phyloP scores from a whole-genome alignment of 1,284 basidiomycete genomes.

The Sparassis latifolia region DNA sequence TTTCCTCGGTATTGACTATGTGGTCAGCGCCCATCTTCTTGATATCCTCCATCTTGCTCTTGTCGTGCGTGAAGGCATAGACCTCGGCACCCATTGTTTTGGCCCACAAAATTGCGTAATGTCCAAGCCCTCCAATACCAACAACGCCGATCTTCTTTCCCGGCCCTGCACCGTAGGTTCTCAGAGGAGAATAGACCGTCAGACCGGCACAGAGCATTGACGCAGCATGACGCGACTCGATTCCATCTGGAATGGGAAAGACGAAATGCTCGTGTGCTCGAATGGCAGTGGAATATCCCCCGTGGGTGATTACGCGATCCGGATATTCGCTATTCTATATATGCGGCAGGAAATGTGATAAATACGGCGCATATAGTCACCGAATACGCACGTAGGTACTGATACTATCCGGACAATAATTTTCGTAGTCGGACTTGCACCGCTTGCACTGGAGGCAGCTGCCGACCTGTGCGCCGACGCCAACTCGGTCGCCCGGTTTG shows the following conservation, averaged over 20 bases:
- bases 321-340: conserved; percentile 24
- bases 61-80: conserved; percentile 60
- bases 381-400: conserved; percentile 14
- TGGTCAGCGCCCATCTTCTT: conserved; percentile 55
- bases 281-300: conserved; percentile 63
- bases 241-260: conserved; percentile 58
- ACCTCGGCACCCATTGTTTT: conserved; percentile 40
- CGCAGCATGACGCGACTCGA: conserved; percentile 45
- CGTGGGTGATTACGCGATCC: conserved; percentile 46
- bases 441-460: conserved; percentile 46
- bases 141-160: conserved; percentile 65
- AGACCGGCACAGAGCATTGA: conserved; percentile 61
- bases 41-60: conserved; percentile 58
- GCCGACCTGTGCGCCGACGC: conserved; percentile 56
- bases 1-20: conserved; percentile 36
- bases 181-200: conserved; percentile 61
- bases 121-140: conserved; percentile 54
- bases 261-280: conserved; percentile 65
- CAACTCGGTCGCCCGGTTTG: conserved; percentile 58
- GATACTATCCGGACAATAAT: conserved; percentile 36
- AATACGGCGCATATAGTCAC: neutral
- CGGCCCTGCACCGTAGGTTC: conserved; percentile 52
- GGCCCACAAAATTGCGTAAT: conserved; percentile 21
- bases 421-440: conserved; percentile 51
- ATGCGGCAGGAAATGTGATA: neutral